These are phyloP conservation scores for Ustilago trichophora DNA, from an alignment of 1,284 basidiomycete species.

Conservation along the genomic window DNA sequence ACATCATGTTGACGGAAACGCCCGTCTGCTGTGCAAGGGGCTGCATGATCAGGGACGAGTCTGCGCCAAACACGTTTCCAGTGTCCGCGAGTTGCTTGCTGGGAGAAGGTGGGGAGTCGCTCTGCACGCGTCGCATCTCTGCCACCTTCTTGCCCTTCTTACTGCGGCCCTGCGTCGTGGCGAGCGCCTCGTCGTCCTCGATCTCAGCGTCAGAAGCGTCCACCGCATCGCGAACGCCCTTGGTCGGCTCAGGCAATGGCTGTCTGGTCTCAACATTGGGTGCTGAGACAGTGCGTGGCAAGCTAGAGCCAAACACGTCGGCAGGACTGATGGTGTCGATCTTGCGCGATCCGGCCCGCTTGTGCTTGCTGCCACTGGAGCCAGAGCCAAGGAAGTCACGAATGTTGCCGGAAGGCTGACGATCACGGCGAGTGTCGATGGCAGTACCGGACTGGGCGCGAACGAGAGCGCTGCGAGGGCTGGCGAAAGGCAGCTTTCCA, in stretches of 20 bases:
- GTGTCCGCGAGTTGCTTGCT: slow-evolving; percentile 18
- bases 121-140: slow-evolving; percentile 27
- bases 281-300: slow-evolving; percentile 32
- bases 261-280: slow-evolving; percentile 18
- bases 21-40: slow-evolving; percentile 1
- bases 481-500: slow-evolving; percentile 40
- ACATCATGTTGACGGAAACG: slow-evolving; percentile 13
- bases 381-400: slow-evolving; percentile 28
- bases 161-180: slow-evolving; percentile 4
- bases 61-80: neutral
- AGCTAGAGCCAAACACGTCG: slow-evolving; percentile 56
- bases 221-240: slow-evolving; percentile 24
- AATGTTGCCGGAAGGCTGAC: slow-evolving; percentile 41
- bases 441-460: slow-evolving; percentile 40
- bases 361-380: slow-evolving; percentile 19
- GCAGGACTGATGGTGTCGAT: slow-evolving; percentile 63
- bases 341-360: slow-evolving; percentile 36
- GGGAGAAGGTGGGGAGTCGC: slow-evolving; percentile 38
- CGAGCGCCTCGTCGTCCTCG: slow-evolving; percentile 10
- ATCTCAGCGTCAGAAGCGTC: slow-evolving; percentile 1
- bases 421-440: slow-evolving; percentile 18
- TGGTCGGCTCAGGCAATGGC: slow-evolving; percentile 34
- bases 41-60: slow-evolving; percentile 8
- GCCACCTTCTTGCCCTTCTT: slow-evolving; percentile 37
- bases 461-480: slow-evolving; percentile 43